phyloP scores from a whole-genome alignment of 2,329 filamentous ascomycete genomes.

The Tolypocladium ovalisporum region DNA sequence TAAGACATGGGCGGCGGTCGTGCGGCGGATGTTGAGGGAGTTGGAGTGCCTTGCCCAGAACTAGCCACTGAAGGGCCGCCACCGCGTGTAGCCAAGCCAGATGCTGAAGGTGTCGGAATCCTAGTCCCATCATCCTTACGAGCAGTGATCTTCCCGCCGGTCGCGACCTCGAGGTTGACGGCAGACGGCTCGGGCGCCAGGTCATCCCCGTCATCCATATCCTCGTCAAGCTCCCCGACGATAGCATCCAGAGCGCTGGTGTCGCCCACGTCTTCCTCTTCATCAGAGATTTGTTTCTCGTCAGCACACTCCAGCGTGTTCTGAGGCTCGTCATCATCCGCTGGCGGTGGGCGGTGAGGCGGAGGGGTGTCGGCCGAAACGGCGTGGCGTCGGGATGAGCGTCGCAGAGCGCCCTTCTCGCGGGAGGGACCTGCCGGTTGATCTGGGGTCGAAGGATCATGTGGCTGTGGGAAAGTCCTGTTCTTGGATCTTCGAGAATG shows the following conservation, averaged over 20 bases:
- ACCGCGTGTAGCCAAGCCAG: conserved; percentile 25
- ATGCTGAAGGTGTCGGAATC: conserved; percentile 69
- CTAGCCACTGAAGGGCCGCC: conserved; percentile 23
- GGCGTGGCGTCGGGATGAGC: conserved; percentile 51
- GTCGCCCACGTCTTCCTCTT: conserved; percentile 58
- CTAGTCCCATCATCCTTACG: conserved; percentile 85
- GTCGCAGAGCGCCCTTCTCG: conserved; percentile 49
- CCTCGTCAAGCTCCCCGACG: conserved; percentile 82
- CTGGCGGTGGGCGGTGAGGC: conserved; percentile 38
- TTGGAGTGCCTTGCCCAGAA: conserved; percentile 31
- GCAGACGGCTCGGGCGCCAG: conserved; percentile 65
- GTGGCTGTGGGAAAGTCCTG: conserved; percentile 29
- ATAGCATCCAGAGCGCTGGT: conserved; percentile 67
- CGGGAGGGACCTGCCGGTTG: conserved; percentile 36
- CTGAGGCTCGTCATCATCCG: conserved; percentile 50
- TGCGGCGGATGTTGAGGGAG: conserved; percentile 44
- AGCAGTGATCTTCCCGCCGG: conserved; percentile 79
- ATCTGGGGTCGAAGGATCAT: conserved; percentile 30
- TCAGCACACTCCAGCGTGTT: conserved; percentile 85
- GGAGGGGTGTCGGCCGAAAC: conserved; percentile 40
- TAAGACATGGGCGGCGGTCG: conserved; percentile 59
- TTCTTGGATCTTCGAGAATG: conserved; percentile 33
- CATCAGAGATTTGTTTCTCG: conserved; percentile 70
- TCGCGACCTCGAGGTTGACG: conserved; percentile 82
- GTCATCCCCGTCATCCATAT: conserved; percentile 62